Conservation (phyloP, 2,329 filamentous ascomycete species). For the Sordariomycetes sp. region DNA sequence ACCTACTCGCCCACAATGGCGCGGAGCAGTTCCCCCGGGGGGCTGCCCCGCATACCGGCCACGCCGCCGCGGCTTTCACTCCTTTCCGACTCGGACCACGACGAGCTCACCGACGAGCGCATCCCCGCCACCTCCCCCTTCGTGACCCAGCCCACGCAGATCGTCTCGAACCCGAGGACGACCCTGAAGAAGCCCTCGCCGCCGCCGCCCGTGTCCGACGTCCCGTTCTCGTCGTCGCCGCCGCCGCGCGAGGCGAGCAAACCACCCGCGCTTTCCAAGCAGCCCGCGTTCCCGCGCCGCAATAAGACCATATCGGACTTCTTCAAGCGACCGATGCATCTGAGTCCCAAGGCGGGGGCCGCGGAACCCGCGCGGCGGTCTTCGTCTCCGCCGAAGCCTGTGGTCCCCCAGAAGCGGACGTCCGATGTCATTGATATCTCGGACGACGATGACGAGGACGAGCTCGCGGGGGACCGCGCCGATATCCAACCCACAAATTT, state of each 20-base stretch:
- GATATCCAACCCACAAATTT: slow-evolving; percentile 54
- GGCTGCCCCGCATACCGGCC: slow-evolving; percentile 1
- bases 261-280: slow-evolving; percentile 62
- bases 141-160: slow-evolving; percentile 36
- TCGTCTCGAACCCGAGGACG: slow-evolving; percentile 17
- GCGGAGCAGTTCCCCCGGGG: background rate
- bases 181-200: background rate
- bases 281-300: slow-evolving; percentile 17
- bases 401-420: slow-evolving; percentile 6
- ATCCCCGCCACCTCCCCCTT: slow-evolving; percentile 30
- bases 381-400: background rate
- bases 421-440: slow-evolving; percentile 19
- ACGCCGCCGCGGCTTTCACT: slow-evolving; percentile 1
- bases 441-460: slow-evolving; percentile 43
- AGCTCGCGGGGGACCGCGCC: slow-evolving; percentile 36
- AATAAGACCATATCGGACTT: slow-evolving; percentile 70
- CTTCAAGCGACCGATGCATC: slow-evolving; percentile 34
- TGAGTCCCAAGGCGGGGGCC: background rate
- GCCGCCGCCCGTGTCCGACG: slow-evolving; percentile 9
- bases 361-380: background rate
- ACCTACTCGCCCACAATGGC: background rate
- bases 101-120: slow-evolving; percentile 34
- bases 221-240: slow-evolving; percentile 28
- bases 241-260: slow-evolving; percentile 50
- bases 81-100: slow-evolving; percentile 23